Conservation (phyloP, 2,329 filamentous ascomycete genomes). For the Epichloe aotearoae region DNA sequence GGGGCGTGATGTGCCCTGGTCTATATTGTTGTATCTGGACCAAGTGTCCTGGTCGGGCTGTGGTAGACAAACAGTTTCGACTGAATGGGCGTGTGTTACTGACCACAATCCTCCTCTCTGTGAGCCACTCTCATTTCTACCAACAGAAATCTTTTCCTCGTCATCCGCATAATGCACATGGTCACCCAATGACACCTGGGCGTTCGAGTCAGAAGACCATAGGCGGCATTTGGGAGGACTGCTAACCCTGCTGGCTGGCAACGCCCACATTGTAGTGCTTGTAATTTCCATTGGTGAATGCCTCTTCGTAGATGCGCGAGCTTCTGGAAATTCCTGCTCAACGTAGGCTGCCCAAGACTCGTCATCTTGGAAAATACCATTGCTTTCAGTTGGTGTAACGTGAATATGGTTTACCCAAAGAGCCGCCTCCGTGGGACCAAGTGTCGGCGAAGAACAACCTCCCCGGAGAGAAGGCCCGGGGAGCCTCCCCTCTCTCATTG, state of each 20-base stretch:
- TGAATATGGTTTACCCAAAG: not conserved
- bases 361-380: constrained; percentile 20
- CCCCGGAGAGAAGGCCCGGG: not conserved
- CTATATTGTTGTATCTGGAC: not conserved
- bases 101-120: not conserved
- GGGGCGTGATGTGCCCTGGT: not conserved
- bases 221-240: not conserved
- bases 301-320: constrained; percentile 17
- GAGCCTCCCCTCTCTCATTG: not conserved
- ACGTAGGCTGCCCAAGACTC: not conserved
- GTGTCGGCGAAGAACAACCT: not conserved
- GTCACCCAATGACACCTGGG: too few species aligned
- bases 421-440: not conserved
- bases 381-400: not conserved
- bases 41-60: constrained; percentile 13
- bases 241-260: not conserved
- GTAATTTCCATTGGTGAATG: constrained; percentile 15
- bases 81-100: not conserved
- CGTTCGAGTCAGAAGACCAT: not conserved
- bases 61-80: constrained; percentile 13
- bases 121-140: not conserved
- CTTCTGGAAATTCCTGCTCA: not conserved
- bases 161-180: not conserved
- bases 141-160: not conserved
- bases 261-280: constrained; percentile 24